These are phyloP conservation scores for Tetradesmus obliquus DNA, from an alignment of 139 green algal species.

Conservation along the genomic window DNA sequence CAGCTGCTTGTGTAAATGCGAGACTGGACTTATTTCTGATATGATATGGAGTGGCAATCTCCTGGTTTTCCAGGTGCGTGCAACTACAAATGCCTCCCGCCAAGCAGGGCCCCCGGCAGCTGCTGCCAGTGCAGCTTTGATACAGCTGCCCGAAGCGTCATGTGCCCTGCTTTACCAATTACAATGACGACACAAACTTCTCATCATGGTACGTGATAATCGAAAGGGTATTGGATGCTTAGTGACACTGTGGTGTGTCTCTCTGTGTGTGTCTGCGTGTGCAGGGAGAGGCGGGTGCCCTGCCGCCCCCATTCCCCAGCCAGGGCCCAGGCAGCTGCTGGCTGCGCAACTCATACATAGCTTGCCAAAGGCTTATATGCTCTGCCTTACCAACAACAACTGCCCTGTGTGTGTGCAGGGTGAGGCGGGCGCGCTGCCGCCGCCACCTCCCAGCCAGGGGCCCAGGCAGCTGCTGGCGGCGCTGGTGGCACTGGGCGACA, in stretches of 20 bases:
- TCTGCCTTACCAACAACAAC: background rate
- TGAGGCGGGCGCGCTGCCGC: background rate
- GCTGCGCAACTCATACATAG: too few species aligned
- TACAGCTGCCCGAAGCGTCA: too few species aligned
- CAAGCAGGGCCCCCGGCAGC: background rate
- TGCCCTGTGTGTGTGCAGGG: background rate
- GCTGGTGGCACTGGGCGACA: constrained; percentile 20
- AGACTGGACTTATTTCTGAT: too few species aligned
- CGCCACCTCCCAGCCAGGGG: constrained; percentile 4
- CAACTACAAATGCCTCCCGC: too few species aligned
- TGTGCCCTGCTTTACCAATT: background rate
- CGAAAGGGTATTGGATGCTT: too few species aligned
- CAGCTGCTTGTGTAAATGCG: too few species aligned
- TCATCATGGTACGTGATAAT: too few species aligned
- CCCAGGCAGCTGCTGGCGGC: constrained; percentile 31
- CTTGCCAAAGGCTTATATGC: background rate
- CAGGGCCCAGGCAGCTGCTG: background rate
- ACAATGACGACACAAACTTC: too few species aligned
- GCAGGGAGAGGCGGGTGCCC: constrained; percentile 1
- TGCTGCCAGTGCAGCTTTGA: background rate
- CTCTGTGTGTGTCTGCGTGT: background rate
- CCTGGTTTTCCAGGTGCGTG: background rate
- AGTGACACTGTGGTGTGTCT: background rate
- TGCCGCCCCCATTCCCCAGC: background rate
- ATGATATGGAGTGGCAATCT: too few species aligned